Evolutionary conservation across 2,329 filamentous ascomycete species (phyloP).

Genomic region (Furcasterigmium furcatum): DNA sequence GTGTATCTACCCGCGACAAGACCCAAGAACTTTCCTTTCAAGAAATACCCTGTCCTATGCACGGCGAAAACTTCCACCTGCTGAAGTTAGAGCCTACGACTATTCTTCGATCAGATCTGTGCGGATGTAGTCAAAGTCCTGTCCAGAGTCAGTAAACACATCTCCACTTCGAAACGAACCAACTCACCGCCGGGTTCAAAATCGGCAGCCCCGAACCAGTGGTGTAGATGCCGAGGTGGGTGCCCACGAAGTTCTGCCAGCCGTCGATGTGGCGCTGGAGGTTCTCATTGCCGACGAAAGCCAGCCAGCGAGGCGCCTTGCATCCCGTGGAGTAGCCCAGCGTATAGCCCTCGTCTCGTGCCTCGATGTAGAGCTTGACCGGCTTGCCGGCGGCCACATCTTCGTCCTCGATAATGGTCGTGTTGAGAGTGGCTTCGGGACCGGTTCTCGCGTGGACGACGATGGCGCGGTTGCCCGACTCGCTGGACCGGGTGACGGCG

Average conservation of each 20-base stretch:
- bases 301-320: slow-evolving; percentile 7
- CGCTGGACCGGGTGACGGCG: slow-evolving; percentile 5
- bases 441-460: slow-evolving; percentile 9
- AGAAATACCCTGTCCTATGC: too few relatives aligned
- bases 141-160: neutral
- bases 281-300: slow-evolving; percentile 8
- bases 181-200: slow-evolving; percentile 7
- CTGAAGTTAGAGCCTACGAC: too few relatives aligned
- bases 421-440: slow-evolving; percentile 9
- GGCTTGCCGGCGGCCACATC: slow-evolving; percentile 8
- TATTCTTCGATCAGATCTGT: too few relatives aligned
- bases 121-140: too few relatives aligned
- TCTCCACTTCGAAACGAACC: too few relatives aligned
- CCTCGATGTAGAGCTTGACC: slow-evolving; percentile 11
- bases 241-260: slow-evolving; percentile 13
- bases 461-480: slow-evolving; percentile 5
- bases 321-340: slow-evolving; percentile 8
- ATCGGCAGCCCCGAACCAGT: slow-evolving; percentile 9
- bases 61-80: too few relatives aligned
- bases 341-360: slow-evolving; percentile 5
- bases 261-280: slow-evolving; percentile 9
- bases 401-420: slow-evolving; percentile 10
- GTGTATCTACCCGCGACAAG: too few relatives aligned
- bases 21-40: too few relatives aligned
- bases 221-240: slow-evolving; percentile 11